These are phyloP conservation scores for Dothideomycetidae sp. DNA, from an alignment of 2,329 filamentous ascomycete genomes.

Conservation along the genomic window DNA sequence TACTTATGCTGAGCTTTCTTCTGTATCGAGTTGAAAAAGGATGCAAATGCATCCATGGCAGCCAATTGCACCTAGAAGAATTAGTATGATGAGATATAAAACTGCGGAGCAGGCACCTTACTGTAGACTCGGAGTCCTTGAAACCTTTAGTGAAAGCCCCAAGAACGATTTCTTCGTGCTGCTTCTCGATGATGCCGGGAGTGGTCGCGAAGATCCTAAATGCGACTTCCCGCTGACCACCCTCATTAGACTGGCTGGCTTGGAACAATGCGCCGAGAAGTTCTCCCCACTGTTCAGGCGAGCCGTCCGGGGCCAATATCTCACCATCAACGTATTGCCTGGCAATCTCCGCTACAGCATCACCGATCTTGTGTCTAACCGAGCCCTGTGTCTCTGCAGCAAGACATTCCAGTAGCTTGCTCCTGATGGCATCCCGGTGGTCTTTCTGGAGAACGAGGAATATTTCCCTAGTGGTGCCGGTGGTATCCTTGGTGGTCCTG, in stretches of 20 bases:
- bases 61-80: conserved; percentile 61
- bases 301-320: conserved; percentile 18
- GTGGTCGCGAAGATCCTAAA: conserved; percentile 94
- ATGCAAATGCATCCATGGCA: conserved; percentile 91
- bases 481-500: conserved; percentile 63
- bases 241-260: conserved; percentile 71
- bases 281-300: conserved; percentile 63
- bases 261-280: conserved; percentile 75
- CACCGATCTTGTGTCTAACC: conserved; percentile 88
- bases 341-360: conserved; percentile 91
- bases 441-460: conserved; percentile 67
- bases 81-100: conserved; percentile 10
- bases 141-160: conserved; percentile 84
- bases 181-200: conserved; percentile 86
- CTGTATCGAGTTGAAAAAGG: conserved; percentile 81
- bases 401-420: conserved; percentile 68
- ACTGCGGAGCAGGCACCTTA: conserved; percentile 28
- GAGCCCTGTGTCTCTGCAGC: conserved; percentile 56
- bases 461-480: conserved; percentile 61
- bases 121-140: conserved; percentile 69
- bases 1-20: conserved; percentile 87
- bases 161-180: conserved; percentile 83
- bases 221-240: conserved; percentile 76
- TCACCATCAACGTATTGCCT: conserved; percentile 79
- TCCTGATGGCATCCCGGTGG: conserved; percentile 63